Conservation (phyloP, 768 basidiomycete species). For the Lanmaoa pseudosensibilis region DNA sequence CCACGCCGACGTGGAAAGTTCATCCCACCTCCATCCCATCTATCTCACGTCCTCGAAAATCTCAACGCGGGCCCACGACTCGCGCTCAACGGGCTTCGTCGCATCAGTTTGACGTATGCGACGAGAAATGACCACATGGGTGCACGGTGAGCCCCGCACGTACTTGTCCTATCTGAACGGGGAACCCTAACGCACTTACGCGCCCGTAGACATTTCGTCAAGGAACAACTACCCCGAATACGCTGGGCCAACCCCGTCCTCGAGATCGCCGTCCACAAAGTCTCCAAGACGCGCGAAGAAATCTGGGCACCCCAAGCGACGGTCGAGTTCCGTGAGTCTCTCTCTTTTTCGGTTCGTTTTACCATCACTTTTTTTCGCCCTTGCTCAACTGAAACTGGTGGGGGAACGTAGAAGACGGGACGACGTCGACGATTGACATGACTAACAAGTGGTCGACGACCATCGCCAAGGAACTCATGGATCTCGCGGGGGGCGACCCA, state of each 20-base stretch:
- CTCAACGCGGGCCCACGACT: slow-evolving; percentile 56
- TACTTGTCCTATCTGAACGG: background rate
- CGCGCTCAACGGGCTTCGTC: slow-evolving; percentile 47
- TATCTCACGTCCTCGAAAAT: slow-evolving; percentile 52
- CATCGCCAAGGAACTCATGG: slow-evolving; percentile 72
- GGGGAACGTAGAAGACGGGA: slow-evolving; percentile 48
- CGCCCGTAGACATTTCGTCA: slow-evolving; percentile 65
- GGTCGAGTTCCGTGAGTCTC: slow-evolving; percentile 61
- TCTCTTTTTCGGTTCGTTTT: background rate
- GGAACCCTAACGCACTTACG: background rate
- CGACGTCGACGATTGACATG: slow-evolving; percentile 47
- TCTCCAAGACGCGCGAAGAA: slow-evolving; percentile 53
- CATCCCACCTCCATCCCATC: slow-evolving; percentile 49
- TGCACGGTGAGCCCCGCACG: slow-evolving; percentile 53
- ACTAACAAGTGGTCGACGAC: slow-evolving; percentile 67
- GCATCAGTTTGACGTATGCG: slow-evolving; percentile 56
- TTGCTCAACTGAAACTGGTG: background rate
- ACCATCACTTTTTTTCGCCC: background rate
- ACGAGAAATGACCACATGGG: slow-evolving; percentile 71
- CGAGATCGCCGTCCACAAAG: slow-evolving; percentile 56
- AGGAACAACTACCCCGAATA: slow-evolving; percentile 76
- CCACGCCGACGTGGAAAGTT: slow-evolving; percentile 31
- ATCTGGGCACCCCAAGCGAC: slow-evolving; percentile 61
- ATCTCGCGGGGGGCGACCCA: slow-evolving; percentile 55
- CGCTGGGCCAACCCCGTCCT: slow-evolving; percentile 72